Conservation (phyloP, 768 basidiomycete genomes). For the Dioszegia hungarica region DNA sequence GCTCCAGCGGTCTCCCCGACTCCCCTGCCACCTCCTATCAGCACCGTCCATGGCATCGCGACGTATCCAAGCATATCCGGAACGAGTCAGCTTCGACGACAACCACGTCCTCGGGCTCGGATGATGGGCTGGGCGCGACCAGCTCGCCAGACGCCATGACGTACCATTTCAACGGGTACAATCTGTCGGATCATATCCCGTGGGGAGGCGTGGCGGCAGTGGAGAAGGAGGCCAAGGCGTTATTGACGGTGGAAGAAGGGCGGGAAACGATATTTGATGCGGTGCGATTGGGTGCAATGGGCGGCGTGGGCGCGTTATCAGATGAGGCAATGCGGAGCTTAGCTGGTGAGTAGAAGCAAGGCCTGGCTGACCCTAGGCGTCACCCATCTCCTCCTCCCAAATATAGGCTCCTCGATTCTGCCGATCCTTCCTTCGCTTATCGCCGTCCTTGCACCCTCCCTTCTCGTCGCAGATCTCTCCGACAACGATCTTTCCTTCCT, state of each 20-base stretch:
- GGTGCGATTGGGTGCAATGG: conserved; percentile 27
- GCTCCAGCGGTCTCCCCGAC: conserved; percentile 5
- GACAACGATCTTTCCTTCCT: conserved; percentile 77
- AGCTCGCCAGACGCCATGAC: conserved; percentile 16
- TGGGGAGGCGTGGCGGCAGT: conserved; percentile 10
- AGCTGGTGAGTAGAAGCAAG: conserved; percentile 55
- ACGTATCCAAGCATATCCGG: conserved; percentile 28
- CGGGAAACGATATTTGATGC: conserved; percentile 35
- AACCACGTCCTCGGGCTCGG: conserved; percentile 26
- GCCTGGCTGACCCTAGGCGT: conserved; percentile 59
- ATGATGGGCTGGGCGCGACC: conserved; percentile 12
- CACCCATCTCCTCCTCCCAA: conserved; percentile 88
- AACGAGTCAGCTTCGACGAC: conserved; percentile 34
- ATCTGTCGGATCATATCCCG: conserved; percentile 9
- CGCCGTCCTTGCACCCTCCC: conserved; percentile 67
- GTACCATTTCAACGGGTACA: conserved; percentile 20
- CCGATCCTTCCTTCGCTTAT: conserved; percentile 65
- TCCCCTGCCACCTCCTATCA: conserved; percentile 25
- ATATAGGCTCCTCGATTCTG: conserved; percentile 69
- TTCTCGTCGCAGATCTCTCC: conserved; percentile 90
- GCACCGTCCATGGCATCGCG: conserved; percentile 35
- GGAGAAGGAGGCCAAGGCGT: conserved; percentile 17
- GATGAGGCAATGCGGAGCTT: conserved; percentile 31
- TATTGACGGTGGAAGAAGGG: conserved; percentile 42
- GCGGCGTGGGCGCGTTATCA: conserved; percentile 34